Base-by-base conservation (phyloP, 1,139 yeast genomes). In the Debaryomyces psychrophilus region DNA sequence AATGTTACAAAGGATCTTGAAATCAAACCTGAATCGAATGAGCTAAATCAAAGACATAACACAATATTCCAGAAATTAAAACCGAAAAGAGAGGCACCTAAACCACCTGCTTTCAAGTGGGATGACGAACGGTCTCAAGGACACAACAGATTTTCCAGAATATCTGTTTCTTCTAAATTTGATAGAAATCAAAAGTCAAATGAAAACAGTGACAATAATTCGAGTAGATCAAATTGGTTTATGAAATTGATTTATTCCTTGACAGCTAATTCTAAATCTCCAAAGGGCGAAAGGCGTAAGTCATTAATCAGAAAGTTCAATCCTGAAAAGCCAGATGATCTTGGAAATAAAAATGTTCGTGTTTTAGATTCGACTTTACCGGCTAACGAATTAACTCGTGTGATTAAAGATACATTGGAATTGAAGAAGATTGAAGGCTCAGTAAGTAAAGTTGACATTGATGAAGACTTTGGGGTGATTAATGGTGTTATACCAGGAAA, bases 371-470 rank as follows among this genome's bases (percentile, higher is more conserved):
- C 77, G 1, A 46, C 55, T 6, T 58, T 73, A 29, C 52, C 57
- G 5, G 59, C 76, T 3, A 45, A 47, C 6, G 70, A 69, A 27
- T 62, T 74, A 41, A 59, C 68, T 47, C 55, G 70, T 40, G 64
- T 72, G 9, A 65, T 75, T 45, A 65, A 61, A 48, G 67, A 68
- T 38, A 76, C 79, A 23, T 59, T 80, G 44, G 75, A 73, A 53
- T 62, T 79, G 58, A 77, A 79, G 55, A 65, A 69, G 44, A 69
- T 77, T 47, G 84, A 80, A 59, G 84, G 84, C 0, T 68, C 82
- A 1, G 67, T 80, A 6, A 60, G 65, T 22, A 65, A 68, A 37
- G 74, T 75, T 26, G 71, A 66, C 9, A 65, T 75, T 43, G 75
- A 75, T 57, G 69, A 70, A 54, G 77, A 73, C 49, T 70, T 71